phyloP scores from a whole-genome alignment of 768 basidiomycete species.

The Xerocomellus intermedius region DNA sequence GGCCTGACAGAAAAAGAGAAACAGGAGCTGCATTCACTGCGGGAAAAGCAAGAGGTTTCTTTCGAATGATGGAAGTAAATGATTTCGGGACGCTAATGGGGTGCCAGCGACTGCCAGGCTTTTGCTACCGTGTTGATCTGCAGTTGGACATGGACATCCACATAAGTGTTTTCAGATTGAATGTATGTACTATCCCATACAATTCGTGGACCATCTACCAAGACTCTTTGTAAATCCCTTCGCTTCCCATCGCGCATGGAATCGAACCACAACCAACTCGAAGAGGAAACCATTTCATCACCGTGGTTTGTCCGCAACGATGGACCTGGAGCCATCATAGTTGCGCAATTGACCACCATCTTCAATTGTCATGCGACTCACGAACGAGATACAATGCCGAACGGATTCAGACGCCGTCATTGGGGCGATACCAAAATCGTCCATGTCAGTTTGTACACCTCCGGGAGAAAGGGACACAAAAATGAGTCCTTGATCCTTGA shows the following conservation, averaged over 20 bases:
- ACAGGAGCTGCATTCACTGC: neutral
- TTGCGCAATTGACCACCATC: conserved; percentile 5
- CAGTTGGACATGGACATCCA: neutral
- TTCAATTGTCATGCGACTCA: conserved; percentile 1
- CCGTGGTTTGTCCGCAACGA: conserved; percentile 2
- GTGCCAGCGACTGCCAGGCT: too few relatives aligned
- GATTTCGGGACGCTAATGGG: neutral
- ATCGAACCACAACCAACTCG: too few relatives aligned
- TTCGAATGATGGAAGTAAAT: neutral
- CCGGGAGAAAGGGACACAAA: conserved; percentile 6
- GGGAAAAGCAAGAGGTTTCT: neutral
- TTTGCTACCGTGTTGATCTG: neutral
- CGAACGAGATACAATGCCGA: conserved; percentile 1
- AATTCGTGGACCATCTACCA: neutral
- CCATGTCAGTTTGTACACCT: conserved; percentile 7
- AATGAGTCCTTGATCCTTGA: conserved; percentile 1
- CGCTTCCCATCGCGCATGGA: too few relatives aligned
- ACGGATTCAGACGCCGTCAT: conserved; percentile 4
- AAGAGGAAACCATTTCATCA: neutral
- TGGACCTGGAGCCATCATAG: conserved; percentile 3
- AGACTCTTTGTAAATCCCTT: neutral
- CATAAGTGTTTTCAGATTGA: neutral
- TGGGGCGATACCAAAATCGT: conserved; percentile 6
- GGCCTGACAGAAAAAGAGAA: neutral
- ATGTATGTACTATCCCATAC: neutral